phyloP scores from a whole-genome alignment of 2,329 filamentous ascomycete species.

The Neopestalotiopsis rosae region DNA sequence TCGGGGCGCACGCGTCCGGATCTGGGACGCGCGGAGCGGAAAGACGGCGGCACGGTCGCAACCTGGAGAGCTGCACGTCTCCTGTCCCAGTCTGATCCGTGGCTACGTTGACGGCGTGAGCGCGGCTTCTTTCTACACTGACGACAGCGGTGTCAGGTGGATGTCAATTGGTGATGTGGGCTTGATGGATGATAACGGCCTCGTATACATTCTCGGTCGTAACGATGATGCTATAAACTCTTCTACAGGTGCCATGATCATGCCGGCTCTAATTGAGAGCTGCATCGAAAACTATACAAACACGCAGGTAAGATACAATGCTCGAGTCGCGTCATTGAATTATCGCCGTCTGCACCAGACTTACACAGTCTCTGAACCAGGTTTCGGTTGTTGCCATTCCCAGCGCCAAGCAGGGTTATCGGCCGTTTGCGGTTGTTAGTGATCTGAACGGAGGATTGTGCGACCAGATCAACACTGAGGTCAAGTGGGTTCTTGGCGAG shows the following conservation, averaged over 20 bases:
- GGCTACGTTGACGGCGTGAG: background rate
- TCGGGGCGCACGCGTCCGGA: background rate
- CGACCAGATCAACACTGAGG: background rate
- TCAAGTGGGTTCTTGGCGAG: conserved; percentile 11
- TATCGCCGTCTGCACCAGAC: too few relatives aligned
- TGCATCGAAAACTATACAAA: conserved; percentile 20
- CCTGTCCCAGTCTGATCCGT: background rate
- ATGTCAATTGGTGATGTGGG: conserved; percentile 21
- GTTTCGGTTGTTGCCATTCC: background rate
- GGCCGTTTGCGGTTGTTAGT: background rate
- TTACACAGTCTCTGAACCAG: background rate
- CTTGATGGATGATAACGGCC: conserved; percentile 14
- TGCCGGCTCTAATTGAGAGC: conserved; percentile 21
- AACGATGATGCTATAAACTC: conserved; percentile 14
- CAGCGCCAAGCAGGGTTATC: background rate
- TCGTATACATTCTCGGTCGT: conserved; percentile 21
- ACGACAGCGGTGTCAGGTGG: conserved; percentile 11
- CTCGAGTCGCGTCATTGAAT: background rate
- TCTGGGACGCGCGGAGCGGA: background rate
- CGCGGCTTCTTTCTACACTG: background rate
- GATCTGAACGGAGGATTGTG: background rate
- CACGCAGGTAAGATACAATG: conserved; percentile 13
- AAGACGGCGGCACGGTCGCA: background rate
- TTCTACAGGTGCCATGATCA: conserved; percentile 16
- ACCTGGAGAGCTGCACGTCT: conserved; percentile 3